phyloP scores from a whole-genome alignment of 2,329 filamentous ascomycete species.

The Scedosporium apiospermum region DNA sequence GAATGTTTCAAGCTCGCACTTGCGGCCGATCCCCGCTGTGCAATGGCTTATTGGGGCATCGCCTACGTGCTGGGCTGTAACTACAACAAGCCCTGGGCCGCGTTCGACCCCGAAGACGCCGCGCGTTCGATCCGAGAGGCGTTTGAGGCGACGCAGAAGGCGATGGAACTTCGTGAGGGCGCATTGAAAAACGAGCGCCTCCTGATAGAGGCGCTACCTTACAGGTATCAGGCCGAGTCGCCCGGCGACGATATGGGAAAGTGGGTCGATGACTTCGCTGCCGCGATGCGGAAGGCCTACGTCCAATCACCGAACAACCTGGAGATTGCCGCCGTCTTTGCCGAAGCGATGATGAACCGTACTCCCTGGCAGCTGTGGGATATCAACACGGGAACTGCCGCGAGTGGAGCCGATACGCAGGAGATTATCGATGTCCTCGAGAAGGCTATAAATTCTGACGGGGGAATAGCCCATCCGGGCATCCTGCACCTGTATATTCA shows the following conservation, averaged over 20 bases:
- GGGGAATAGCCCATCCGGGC: constrained; percentile 52
- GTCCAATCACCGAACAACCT: constrained; percentile 27
- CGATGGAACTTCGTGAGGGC: neutral
- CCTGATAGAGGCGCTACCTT: constrained; percentile 54
- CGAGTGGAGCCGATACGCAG: constrained; percentile 10
- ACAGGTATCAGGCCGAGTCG: constrained; percentile 48
- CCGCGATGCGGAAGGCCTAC: constrained; percentile 28
- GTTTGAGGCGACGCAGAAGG: neutral
- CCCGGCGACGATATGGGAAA: constrained; percentile 36
- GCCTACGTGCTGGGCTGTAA: constrained; percentile 67
- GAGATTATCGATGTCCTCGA: constrained; percentile 26
- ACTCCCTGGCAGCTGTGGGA: constrained; percentile 38
- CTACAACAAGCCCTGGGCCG: constrained; percentile 67
- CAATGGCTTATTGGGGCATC: constrained; percentile 61
- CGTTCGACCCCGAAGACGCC: constrained; percentile 52
- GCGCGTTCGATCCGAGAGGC: neutral
- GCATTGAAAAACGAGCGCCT: neutral
- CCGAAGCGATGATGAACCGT: constrained; percentile 37
- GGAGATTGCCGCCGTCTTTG: constrained; percentile 26
- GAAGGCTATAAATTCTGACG: constrained; percentile 38
- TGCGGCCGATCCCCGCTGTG: constrained; percentile 40
- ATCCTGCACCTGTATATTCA: constrained; percentile 69
- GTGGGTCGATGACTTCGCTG: constrained; percentile 40
- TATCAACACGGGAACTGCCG: constrained; percentile 22
- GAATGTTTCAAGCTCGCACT: constrained; percentile 54